Conservation (phyloP, 345 rosid genomes). For the Abelmoschus esculentus region DNA sequence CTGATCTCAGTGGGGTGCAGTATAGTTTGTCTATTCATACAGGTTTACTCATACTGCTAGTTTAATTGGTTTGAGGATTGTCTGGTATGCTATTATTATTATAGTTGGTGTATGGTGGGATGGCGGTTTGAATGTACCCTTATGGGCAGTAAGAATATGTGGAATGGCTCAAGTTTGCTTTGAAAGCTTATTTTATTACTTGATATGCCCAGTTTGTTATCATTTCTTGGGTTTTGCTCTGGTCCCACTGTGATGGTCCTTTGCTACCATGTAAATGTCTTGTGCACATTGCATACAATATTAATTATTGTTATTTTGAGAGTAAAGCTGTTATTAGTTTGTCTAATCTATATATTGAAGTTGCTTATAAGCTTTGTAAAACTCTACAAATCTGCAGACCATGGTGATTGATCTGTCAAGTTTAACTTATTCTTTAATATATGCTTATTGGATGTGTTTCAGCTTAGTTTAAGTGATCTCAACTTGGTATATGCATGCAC, state of each 20-base stretch:
- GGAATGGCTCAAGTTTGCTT: not conserved
- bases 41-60: not conserved
- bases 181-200: not conserved
- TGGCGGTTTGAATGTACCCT: not conserved
- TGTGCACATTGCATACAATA: not conserved
- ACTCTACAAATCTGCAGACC: not conserved
- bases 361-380: conserved; percentile 1
- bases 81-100: not conserved
- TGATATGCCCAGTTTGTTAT: not conserved
- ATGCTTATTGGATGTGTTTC: conserved; percentile 25
- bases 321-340: not conserved
- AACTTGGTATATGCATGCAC: conserved; percentile 94
- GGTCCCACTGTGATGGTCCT: not conserved
- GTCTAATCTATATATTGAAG: not conserved
- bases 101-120: not conserved
- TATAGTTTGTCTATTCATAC: conserved; percentile 4
- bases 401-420: not conserved
- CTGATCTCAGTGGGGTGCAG: not conserved
- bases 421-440: conserved; percentile 14
- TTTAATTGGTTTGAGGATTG: not conserved
- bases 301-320: not conserved
- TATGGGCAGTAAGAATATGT: not conserved
- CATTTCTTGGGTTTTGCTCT: not conserved
- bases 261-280: not conserved
- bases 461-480: conserved; percentile 89